Evolutionary conservation across 768 basidiomycete genomes (phyloP), one percentile per base, ranked within the genome.

Genomic region (Leucocoprinus leucothites): DNA sequence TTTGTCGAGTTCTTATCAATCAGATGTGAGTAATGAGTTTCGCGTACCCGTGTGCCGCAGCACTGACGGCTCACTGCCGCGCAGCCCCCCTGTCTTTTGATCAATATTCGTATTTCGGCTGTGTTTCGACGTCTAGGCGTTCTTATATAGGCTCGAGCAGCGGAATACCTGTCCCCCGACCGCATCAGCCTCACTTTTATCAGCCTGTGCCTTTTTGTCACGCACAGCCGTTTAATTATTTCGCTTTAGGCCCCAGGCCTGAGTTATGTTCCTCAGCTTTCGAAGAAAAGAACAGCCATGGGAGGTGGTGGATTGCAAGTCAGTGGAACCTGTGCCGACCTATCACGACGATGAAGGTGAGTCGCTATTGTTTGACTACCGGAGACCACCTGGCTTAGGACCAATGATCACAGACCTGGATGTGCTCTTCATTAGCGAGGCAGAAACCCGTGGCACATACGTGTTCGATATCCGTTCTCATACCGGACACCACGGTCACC

Each of bases 241-340:
- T n/a, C n/a, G n/a, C n/a, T n/a, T n/a, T n/a, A n/a, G n/a, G n/a
- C n/a, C n/a, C n/a, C n/a, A n/a, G n/a, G n/a, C n/a, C n/a, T n/a
- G n/a, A 48, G 48, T 34, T 56, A 69, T 67, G 65, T 68, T 78
- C 61, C 72, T 78, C 61, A 70, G 60, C 21, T 79, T 86, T 61
- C 77, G 81, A 58, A 76, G 82, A 57, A 80, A 75, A 58, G 81
- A 86, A 63, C 71, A 71, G 8, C 81, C 87, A 35, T 91, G 89
- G 89, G 89, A 91, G 71, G 88, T 91, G 40, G 85, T 90, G 25
- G 83, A 84, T 56, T 82, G 76, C 64, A 81, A 79, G 63, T 69
- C 73, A 28, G 81, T 91, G 47, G 79, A 84, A 44, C 84, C 89
- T 22, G 79, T 90, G 13, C 74, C 80, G 16, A 81, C 79, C 67